phyloP scores from a whole-genome alignment of 169 alveolate species.

The Neospora caninum region DNA sequence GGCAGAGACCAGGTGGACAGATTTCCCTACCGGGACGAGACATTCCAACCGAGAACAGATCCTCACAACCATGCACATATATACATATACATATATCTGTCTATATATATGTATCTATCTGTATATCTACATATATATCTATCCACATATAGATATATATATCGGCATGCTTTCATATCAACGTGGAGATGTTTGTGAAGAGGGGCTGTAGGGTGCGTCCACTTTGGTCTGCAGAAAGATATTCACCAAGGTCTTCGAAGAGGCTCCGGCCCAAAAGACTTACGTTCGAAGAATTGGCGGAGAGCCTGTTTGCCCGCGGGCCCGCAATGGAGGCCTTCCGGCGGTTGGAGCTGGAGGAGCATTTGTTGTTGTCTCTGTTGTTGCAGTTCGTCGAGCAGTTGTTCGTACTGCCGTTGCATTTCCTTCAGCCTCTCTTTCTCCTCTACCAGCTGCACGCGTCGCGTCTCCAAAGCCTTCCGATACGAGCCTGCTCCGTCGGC shows the following conservation, averaged over 20 bases:
- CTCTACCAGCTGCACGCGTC: background rate
- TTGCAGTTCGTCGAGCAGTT: background rate
- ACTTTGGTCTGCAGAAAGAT: background rate
- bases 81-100: background rate
- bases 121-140: too few relatives aligned
- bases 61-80: too few relatives aligned
- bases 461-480: background rate
- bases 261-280: background rate
- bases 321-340: conserved; percentile 61
- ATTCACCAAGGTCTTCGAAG: background rate
- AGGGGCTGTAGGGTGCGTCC: too few relatives aligned
- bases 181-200: background rate
- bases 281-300: conserved; percentile 44
- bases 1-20: too few relatives aligned
- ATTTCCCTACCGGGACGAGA: too few relatives aligned
- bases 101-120: background rate
- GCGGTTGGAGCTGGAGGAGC: conserved; percentile 45
- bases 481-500: background rate
- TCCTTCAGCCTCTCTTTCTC: background rate
- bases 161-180: too few relatives aligned
- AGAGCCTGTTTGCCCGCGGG: conserved; percentile 49
- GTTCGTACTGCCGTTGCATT: too few relatives aligned
- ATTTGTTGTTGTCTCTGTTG: conserved; percentile 42
- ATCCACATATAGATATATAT: background rate
- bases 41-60: too few relatives aligned